phyloP scores from a whole-genome alignment of 2,329 filamentous ascomycete genomes.

The Annulohypoxylon truncatum region DNA sequence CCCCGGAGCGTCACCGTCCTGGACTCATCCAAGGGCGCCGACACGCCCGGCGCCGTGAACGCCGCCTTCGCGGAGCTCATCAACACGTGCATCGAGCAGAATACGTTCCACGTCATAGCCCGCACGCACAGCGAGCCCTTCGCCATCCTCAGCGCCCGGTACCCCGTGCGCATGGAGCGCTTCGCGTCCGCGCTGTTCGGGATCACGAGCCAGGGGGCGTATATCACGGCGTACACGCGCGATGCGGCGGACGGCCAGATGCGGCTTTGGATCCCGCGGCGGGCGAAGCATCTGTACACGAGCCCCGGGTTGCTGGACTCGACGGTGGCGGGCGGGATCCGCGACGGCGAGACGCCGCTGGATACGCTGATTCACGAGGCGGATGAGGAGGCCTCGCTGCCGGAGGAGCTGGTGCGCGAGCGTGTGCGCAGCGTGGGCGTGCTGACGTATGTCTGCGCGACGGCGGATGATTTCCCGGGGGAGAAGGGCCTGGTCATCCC shows the following conservation, averaged over 20 bases:
- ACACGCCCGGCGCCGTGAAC: conserved; percentile 47
- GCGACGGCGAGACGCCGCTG: conserved; percentile 70
- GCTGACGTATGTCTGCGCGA: conserved; percentile 75
- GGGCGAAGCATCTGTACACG: conserved; percentile 73
- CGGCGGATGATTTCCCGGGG: conserved; percentile 70
- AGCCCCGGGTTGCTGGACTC: conserved; percentile 80
- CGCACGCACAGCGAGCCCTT: conserved; percentile 53
- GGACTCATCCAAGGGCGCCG: conserved; percentile 44
- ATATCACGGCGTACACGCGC: conserved; percentile 73
- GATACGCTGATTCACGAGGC: conserved; percentile 76
- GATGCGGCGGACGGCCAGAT: conserved; percentile 52
- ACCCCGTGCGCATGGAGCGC: conserved; percentile 51
- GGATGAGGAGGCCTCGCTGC: conserved; percentile 76
- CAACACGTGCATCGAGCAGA: conserved; percentile 46
- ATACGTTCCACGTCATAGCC: conserved; percentile 49
- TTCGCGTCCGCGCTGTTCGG: conserved; percentile 70
- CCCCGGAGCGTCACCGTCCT: conserved; percentile 49
- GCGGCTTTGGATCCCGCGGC: conserved; percentile 76
- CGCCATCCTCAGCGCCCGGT: conserved; percentile 46
- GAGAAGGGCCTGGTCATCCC: conserved; percentile 63
- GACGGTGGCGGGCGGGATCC: conserved; percentile 78
- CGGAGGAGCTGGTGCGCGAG: conserved; percentile 67
- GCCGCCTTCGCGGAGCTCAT: conserved; percentile 49
- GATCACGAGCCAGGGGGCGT: conserved; percentile 69
- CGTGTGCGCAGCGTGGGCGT: conserved; percentile 66